phyloP scores from a whole-genome alignment of 169 alveolate species.

The Cystoisospora suis region DNA sequence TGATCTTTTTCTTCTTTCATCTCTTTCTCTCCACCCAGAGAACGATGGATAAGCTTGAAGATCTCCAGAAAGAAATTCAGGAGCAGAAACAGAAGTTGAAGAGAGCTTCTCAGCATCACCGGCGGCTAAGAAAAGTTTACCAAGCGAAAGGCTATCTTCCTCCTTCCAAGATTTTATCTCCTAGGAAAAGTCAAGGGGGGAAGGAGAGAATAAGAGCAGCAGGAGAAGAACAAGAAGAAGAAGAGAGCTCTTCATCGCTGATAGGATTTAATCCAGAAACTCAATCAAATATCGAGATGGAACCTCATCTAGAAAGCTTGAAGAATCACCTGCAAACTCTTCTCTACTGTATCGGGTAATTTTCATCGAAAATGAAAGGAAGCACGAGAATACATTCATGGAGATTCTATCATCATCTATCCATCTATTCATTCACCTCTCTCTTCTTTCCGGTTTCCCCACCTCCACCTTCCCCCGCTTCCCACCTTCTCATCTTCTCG shows the following conservation, averaged over 20 bases:
- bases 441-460: no score
- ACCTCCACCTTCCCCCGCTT: no score
- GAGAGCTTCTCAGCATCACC: not conserved
- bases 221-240: not conserved
- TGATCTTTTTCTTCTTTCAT: not conserved
- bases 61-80: not conserved
- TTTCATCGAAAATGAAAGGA: not conserved
- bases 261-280: not conserved
- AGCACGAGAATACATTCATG: no score
- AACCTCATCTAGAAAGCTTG: conserved; percentile 10
- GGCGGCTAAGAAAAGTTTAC: not conserved
- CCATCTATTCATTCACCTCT: no score
- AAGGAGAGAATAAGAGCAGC: not conserved
- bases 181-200: not conserved
- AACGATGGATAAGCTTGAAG: not conserved
- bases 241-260: not conserved
- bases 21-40: not conserved
- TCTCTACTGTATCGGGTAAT: not conserved
- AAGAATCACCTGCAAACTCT: not conserved
- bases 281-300: conserved; percentile 12
- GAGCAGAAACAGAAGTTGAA: conserved; percentile 1
- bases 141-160: not conserved
- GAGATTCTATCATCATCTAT: no score
- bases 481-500: no score
- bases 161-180: no score